A percentile compares a stretch with the other conserved stretches of the same genome.
Evolutionary conservation across 805 yeast genomes (phyloP).

Genomic region (Wickerhamiella nectarea): DNA sequence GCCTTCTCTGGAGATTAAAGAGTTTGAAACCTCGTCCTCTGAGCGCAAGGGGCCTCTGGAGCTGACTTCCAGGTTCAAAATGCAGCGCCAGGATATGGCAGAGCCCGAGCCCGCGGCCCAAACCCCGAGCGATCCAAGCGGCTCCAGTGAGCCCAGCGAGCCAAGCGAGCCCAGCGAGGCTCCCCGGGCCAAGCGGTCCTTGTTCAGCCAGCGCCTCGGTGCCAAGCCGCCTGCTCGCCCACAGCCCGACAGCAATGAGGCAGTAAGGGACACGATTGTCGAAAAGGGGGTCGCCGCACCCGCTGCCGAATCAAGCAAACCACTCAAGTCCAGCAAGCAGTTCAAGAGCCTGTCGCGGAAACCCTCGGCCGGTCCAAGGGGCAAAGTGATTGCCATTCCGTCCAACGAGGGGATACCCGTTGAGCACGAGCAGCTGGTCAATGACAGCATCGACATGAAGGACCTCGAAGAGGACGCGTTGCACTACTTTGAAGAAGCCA

Average conservation of each 20-base stretch:
- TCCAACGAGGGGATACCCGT: background rate
- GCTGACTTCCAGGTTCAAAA: background rate
- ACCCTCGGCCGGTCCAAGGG: background rate
- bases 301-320: background rate
- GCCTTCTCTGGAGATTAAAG: conserved; percentile 18
- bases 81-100: background rate
- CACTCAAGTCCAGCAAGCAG: background rate
- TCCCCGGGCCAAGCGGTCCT: background rate
- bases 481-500: conserved; percentile 15
- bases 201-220: background rate
- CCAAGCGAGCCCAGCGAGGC: too few species aligned
- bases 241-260: background rate
- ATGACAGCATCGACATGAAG: conserved; percentile 4
- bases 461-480: conserved; percentile 13
- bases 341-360: background rate
- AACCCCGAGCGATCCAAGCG: background rate
- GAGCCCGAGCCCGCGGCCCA: background rate
- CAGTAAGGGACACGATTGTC: background rate
- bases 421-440: conserved; percentile 8
- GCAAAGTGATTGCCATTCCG: background rate
- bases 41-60: conserved; percentile 15
- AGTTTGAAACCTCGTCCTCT: conserved; percentile 17
- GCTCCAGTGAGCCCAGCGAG: background rate
- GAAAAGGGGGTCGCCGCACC: background rate
- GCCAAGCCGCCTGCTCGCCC: background rate